These are phyloP conservation scores for Erodium maritimum DNA, from an alignment of 345 rosid species.

Conservation along the genomic window DNA sequence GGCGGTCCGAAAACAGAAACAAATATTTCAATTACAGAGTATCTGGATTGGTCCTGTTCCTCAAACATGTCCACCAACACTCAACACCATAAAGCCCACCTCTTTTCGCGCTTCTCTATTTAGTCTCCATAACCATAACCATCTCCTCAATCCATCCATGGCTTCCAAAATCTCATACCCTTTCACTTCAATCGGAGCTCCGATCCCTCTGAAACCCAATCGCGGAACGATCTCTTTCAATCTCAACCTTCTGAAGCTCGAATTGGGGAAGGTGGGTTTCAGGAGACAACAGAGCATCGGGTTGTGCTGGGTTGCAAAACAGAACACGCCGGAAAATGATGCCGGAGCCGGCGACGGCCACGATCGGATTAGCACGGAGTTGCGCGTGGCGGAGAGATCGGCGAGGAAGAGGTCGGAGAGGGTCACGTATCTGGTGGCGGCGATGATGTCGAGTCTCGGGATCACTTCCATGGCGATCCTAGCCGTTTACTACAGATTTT, in stretches of 20 bases:
- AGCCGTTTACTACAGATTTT: slow-evolving; percentile 51
- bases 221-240: not conserved
- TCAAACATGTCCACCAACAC: not conserved
- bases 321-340: not conserved
- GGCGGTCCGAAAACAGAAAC: too few relatives aligned
- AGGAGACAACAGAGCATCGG: not conserved
- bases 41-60: too few relatives aligned
- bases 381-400: slow-evolving; percentile 22
- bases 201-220: not conserved
- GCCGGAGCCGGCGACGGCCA: not conserved
- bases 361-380: not conserved
- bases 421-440: slow-evolving; percentile 42
- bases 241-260: not conserved
- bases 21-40: too few relatives aligned
- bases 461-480: slow-evolving; percentile 43
- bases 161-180: not conserved
- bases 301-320: slow-evolving; percentile 1
- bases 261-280: not conserved
- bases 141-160: not conserved
- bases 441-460: slow-evolving; percentile 45
- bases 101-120: not conserved
- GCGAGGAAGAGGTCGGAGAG: slow-evolving; percentile 37
- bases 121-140: not conserved
- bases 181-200: too few relatives aligned
- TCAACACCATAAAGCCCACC: not conserved